Percentiles rank a stretch among this genome's conserved stretches.
Evolutionary conservation across 2,329 filamentous ascomycete genomes (phyloP).

Genomic region (Microsporum canis): DNA sequence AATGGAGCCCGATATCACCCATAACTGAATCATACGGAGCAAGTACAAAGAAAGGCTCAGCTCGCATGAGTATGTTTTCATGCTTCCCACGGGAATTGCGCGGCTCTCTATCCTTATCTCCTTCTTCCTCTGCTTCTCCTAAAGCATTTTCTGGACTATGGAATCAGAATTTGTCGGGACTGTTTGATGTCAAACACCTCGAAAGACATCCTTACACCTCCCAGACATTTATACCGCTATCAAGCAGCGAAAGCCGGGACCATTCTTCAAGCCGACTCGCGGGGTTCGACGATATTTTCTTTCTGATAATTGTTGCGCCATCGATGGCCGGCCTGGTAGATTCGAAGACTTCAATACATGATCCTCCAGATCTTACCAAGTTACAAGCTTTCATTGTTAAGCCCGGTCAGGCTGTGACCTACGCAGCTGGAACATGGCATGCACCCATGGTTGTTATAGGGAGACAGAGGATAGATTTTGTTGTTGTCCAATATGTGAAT

Average conservation of each 20-base stretch:
- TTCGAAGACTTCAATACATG: slow-evolving; percentile 30
- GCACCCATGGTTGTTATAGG: slow-evolving; percentile 90
- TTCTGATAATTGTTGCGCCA: slow-evolving; percentile 83
- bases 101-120: slow-evolving; percentile 10
- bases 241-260: slow-evolving; percentile 18
- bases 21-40: slow-evolving; percentile 55
- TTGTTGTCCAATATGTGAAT: slow-evolving; percentile 82
- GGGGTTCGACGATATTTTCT: slow-evolving; percentile 33
- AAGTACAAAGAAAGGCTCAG: slow-evolving; percentile 43
- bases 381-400: slow-evolving; percentile 69
- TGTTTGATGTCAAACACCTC: slow-evolving; percentile 61
- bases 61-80: slow-evolving; percentile 80
- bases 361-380: slow-evolving; percentile 58
- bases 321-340: slow-evolving; percentile 43
- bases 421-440: slow-evolving; percentile 87
- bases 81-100: slow-evolving; percentile 57
- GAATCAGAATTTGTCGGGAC: slow-evolving; percentile 13
- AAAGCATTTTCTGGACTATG: neutral
- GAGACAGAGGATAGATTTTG: slow-evolving; percentile 60
- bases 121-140: neutral
- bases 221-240: slow-evolving; percentile 81
- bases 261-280: neutral
- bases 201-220: slow-evolving; percentile 91
- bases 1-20: slow-evolving; percentile 69
- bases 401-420: slow-evolving; percentile 75